A percentile compares a stretch with the other conserved stretches of the same genome.
These are phyloP conservation scores for Apiotrichum siamense DNA, from an alignment of 1,284 basidiomycete species.

Conservation along the genomic window DNA sequence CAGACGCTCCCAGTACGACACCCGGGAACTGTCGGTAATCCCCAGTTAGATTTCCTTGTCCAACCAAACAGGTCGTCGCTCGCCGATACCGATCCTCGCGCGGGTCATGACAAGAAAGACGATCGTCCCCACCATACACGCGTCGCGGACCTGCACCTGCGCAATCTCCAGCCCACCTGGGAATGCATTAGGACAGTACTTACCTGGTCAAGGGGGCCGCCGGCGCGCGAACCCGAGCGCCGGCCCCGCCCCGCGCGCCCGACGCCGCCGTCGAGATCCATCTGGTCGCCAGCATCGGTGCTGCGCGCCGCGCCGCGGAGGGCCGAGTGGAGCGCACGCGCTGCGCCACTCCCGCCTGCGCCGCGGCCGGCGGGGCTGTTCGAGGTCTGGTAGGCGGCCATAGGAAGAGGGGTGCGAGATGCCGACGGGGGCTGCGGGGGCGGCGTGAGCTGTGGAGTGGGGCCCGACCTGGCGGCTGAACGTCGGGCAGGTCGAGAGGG, in stretches of 20 bases:
- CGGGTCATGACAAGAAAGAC: too few relatives aligned
- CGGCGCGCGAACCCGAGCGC: constrained; percentile 16
- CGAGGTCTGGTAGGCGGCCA: background rate
- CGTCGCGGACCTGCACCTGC: too few relatives aligned
- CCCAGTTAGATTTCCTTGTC: too few relatives aligned
- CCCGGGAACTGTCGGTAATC: too few relatives aligned
- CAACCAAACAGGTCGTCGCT: background rate
- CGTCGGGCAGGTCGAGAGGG: background rate
- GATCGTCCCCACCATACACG: too few relatives aligned
- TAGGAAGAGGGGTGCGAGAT: background rate
- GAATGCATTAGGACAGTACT: constrained; percentile 10
- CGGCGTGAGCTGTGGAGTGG: too few relatives aligned
- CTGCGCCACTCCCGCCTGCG: constrained; percentile 4
- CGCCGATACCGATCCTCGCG: background rate
- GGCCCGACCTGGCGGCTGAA: background rate
- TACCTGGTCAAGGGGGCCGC: constrained; percentile 37
- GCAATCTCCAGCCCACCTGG: background rate
- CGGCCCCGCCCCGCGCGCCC: constrained; percentile 20
- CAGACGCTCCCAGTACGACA: too few relatives aligned
- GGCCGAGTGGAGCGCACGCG: constrained; percentile 15
- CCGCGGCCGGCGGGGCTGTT: background rate
- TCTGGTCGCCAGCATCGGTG: constrained; percentile 16
- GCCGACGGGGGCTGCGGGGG: background rate
- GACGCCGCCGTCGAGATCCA: constrained; percentile 34
- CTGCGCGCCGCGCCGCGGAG: constrained; percentile 34